A percentile compares a stretch with the other conserved stretches of the same genome.
Conservation (phyloP, 2,329 filamentous ascomycete species). For the Fusarium kyushuense region DNA sequence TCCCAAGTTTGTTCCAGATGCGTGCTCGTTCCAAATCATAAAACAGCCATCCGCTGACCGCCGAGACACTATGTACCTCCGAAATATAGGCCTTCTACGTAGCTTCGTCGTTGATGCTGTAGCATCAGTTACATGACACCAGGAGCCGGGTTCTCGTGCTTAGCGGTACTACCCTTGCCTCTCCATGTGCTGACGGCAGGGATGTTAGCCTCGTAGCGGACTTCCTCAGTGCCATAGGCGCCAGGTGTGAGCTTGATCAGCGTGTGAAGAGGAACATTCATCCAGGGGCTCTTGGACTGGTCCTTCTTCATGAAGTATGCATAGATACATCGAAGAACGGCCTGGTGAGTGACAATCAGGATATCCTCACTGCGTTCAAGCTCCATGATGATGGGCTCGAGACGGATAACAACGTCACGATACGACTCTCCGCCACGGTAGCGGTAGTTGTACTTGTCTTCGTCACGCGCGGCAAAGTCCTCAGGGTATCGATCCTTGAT, state of each 20-base stretch:
- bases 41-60: slow-evolving; percentile 15
- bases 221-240: slow-evolving; percentile 92
- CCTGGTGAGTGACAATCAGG: slow-evolving; percentile 97
- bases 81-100: background rate
- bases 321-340: slow-evolving; percentile 96
- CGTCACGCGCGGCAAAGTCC: slow-evolving; percentile 94
- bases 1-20: slow-evolving; percentile 28
- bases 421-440: slow-evolving; percentile 97
- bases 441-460: slow-evolving; percentile 99
- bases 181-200: slow-evolving; percentile 97
- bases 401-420: slow-evolving; percentile 94
- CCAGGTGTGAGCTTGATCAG: slow-evolving; percentile 96
- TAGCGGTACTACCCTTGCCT: slow-evolving; percentile 91
- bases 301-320: slow-evolving; percentile 99
- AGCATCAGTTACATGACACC: slow-evolving; percentile 49
- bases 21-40: slow-evolving; percentile 35
- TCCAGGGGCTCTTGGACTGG: slow-evolving; percentile 94
- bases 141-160: slow-evolving; percentile 76
- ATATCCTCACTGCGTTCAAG: slow-evolving; percentile 96
- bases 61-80: background rate
- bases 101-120: background rate
- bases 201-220: slow-evolving; percentile 89
- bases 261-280: slow-evolving; percentile 96
- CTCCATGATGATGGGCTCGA: slow-evolving; percentile 99
- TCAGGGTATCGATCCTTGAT: slow-evolving; percentile 93